Base-by-base conservation (phyloP, 257 asterid species). In the Plantago elongata region DNA sequence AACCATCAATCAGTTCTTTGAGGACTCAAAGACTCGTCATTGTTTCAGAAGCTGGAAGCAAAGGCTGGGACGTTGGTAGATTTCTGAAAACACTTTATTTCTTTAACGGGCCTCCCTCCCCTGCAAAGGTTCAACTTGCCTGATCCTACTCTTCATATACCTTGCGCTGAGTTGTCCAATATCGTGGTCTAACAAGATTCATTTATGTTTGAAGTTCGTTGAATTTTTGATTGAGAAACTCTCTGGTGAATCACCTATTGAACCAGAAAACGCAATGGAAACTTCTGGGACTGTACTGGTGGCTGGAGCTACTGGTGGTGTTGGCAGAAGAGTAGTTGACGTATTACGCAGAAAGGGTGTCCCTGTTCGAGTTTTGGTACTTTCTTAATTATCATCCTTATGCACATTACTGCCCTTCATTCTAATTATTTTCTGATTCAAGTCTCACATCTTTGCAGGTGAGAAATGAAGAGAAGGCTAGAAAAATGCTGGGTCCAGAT, bases 261-360 rank as follows among this genome's bases (percentile, higher is more conserved):
- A 79, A 80, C 77, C 82, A 45, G 83, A 65, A 9, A 80, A 81
- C 54, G 55, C 68, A 22, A 92, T 92, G 99, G 77, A 79, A 52
- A 62, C 79, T 66, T 80, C 90, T 9, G 95, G 85, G 61, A 74
- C 81, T 45, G 70, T 81, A n/a, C 81, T 92, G 38, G 99, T 92
- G 61, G 88, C 89, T 70, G 99, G 99, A 71, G 99, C 84, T 57
- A 92, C 99, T 30, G 99, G 99, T 66, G 99, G 99, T 62, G 99
- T 92, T 70, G 97, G 99, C 59, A 77, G 93, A 84, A 83, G 99
- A 77, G 95, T 83, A 55, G 95, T 89, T 69, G 85, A 92, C 68
- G 70, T 84, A 60, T 76, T 92, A 62, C 85, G 83, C 15, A 79
- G 67, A 54, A 89, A 81, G 52, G 94, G 92, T 52, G 67, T 77